Conservation (phyloP, 2,329 filamentous ascomycete species). For the Pseudogymnoascus sp. region DNA sequence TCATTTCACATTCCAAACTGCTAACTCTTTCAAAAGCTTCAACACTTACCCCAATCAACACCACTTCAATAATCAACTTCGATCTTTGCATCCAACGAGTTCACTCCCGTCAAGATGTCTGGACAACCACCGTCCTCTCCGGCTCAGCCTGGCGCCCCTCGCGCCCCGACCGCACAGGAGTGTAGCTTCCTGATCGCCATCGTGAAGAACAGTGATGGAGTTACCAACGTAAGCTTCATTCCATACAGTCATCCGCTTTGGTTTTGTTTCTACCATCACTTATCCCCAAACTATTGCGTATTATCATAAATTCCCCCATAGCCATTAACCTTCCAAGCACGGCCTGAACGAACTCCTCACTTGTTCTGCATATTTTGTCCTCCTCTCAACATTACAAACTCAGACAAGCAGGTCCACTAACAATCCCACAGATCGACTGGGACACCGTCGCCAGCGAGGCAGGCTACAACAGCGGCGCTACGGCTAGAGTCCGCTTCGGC, state of each 20-base stretch:
- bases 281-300: not conserved
- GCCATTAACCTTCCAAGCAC: not conserved
- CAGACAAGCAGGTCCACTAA: not conserved
- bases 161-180: not conserved
- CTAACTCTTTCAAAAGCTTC: not conserved
- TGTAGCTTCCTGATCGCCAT: not conserved
- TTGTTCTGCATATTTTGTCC: not conserved
- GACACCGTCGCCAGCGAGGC: conserved; percentile 35
- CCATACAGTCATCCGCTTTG: not conserved
- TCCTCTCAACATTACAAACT: not conserved
- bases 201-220: not conserved
- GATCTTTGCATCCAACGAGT: not conserved
- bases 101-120: not conserved
- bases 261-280: not conserved
- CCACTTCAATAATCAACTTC: not conserved
- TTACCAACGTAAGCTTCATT: not conserved
- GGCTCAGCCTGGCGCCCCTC: not conserved
- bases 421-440: conserved; percentile 37
- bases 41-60: not conserved
- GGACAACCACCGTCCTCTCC: not conserved
- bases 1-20: not conserved
- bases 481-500: conserved; percentile 42
- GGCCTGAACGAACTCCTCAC: not conserved
- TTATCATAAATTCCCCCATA: not conserved
- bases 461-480: conserved; percentile 39